These are phyloP conservation scores for Tulasnella sp. DNA, from an alignment of 768 basidiomycete genomes.

Conservation along the genomic window DNA sequence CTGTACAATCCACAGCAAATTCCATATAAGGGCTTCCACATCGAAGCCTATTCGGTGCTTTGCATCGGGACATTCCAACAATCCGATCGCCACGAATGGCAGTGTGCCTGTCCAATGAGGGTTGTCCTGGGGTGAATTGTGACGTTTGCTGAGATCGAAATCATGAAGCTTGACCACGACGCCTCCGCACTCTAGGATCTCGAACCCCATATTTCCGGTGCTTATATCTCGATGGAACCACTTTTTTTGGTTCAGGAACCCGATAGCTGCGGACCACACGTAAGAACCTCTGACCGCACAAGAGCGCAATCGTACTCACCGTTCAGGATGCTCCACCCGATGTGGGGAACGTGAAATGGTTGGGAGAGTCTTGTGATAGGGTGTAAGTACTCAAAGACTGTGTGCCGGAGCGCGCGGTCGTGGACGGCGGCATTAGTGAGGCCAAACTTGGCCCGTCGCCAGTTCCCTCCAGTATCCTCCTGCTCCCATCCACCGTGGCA, in stretches of 20 bases:
- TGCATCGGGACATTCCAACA: not conserved
- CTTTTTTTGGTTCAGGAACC: not conserved
- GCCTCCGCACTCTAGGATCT: not conserved
- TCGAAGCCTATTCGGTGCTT: not conserved
- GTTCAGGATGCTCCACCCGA: not conserved
- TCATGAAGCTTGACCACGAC: not conserved
- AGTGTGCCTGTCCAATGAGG: not conserved
- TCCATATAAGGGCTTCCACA: not conserved
- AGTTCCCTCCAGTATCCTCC: not conserved
- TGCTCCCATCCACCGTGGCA: not conserved
- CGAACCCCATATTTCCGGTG: not conserved
- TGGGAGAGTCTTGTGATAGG: not conserved
- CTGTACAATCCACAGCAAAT: not conserved
- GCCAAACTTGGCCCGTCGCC: not conserved
- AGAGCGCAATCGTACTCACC: not conserved
- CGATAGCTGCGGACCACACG: not conserved
- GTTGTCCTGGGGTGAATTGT: not conserved
- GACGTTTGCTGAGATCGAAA: not conserved
- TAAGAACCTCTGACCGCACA: not conserved
- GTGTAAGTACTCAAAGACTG: not conserved
- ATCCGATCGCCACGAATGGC: not conserved
- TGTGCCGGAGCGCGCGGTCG: not conserved
- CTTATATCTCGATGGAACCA: not conserved
- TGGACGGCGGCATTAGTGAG: not conserved
- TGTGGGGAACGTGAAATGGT: not conserved